Conservation (phyloP, 805 yeast genomes). For the Kuraishia piskuri region DNA sequence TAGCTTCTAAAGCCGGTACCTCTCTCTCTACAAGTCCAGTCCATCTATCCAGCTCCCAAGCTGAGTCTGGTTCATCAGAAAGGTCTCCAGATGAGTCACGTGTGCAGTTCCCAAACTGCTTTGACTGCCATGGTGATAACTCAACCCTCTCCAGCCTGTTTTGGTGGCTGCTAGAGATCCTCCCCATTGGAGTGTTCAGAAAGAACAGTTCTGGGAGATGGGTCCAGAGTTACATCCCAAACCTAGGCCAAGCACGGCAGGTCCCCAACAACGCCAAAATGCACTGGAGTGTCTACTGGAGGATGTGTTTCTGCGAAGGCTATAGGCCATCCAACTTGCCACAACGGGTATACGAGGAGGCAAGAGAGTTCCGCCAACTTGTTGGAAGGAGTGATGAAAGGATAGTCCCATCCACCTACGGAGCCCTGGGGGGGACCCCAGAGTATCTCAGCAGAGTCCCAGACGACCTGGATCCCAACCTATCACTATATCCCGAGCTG, state of each 20-base stretch:
- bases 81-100: slow-evolving; percentile 14
- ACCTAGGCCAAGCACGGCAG: slow-evolving; percentile 43
- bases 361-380: neutral
- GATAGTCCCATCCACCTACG: neutral
- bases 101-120: slow-evolving; percentile 12
- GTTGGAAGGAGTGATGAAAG: neutral
- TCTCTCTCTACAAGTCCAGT: no score
- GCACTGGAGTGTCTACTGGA: slow-evolving; percentile 62
- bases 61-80: no score
- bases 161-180: slow-evolving; percentile 58
- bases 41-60: no score
- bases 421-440: neutral
- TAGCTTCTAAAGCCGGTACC: no score
- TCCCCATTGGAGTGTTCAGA: slow-evolving; percentile 48
- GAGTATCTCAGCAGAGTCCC: slow-evolving; percentile 11
- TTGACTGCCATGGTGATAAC: slow-evolving; percentile 31
- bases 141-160: slow-evolving; percentile 18
- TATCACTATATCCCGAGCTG: slow-evolving; percentile 7
- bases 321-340: slow-evolving; percentile 40
- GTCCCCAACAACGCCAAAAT: slow-evolving; percentile 37
- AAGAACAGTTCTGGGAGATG: slow-evolving; percentile 41
- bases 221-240: slow-evolving; percentile 42
- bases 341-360: neutral
- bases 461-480: slow-evolving; percentile 14
- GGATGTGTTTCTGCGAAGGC: slow-evolving; percentile 35